phyloP scores from a whole-genome alignment of 352 stramenopile species.

The Phytopythium oedochilum region DNA sequence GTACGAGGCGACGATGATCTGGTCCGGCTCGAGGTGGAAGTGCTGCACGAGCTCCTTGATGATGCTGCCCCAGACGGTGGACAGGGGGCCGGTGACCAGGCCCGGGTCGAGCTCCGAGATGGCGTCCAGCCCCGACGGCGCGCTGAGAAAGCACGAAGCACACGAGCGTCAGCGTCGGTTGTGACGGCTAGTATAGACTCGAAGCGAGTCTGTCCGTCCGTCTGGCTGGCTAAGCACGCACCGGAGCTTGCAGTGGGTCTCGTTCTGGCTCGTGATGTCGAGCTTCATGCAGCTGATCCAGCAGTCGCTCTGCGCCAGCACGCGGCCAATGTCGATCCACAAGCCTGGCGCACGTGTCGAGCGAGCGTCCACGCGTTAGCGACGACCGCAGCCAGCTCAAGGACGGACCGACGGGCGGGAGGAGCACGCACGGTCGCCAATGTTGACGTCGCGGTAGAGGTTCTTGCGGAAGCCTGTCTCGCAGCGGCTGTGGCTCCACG shows the following conservation, averaged over 20 bases:
- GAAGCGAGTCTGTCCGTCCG: neutral
- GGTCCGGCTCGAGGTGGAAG: constrained; percentile 59
- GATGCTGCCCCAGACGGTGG: constrained; percentile 62
- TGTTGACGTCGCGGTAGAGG: constrained; percentile 69
- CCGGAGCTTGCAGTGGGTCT: constrained; percentile 74
- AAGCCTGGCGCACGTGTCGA: constrained; percentile 22
- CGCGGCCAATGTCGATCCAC: constrained; percentile 69
- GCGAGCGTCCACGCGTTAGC: no score
- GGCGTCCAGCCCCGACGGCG: constrained; percentile 45
- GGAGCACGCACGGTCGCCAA: constrained; percentile 59
- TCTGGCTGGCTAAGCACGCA: constrained; percentile 18
- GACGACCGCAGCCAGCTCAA: no score
- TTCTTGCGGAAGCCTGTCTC: constrained; percentile 66
- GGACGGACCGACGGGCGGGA: no score
- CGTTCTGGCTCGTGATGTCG: constrained; percentile 56
- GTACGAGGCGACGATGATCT: constrained; percentile 72
- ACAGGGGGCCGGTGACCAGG: constrained; percentile 67
- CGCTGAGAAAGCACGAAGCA: no score
- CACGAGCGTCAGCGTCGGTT: no score
- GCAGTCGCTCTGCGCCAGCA: constrained; percentile 70
- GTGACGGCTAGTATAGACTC: no score
- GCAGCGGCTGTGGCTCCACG: constrained; percentile 58
- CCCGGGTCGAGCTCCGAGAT: constrained; percentile 75
- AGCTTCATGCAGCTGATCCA: constrained; percentile 79
- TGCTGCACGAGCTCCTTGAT: constrained; percentile 64